Evolutionary conservation across 2,329 filamentous ascomycete genomes (phyloP), one percentile per base, ranked within the genome.

Genomic region (Coniochaeta prunicola): DNA sequence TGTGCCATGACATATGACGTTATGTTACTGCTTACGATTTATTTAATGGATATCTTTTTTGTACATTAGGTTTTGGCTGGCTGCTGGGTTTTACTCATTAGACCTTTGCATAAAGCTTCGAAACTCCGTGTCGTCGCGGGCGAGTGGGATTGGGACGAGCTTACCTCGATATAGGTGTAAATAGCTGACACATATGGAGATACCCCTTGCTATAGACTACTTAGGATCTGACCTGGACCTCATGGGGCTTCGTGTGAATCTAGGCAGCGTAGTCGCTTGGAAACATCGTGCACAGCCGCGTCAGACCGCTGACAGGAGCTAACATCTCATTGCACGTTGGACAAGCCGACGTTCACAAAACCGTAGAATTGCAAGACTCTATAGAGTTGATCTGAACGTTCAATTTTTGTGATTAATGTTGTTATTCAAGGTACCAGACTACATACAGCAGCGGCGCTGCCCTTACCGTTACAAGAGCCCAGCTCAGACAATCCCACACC

Each of bases 81-180:
- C 15, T 5, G 45, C 30, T 50, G 45, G 45, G 30, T 21, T 50
- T 26, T 50, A 15, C 13, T 50, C 21, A 17, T 30, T 30, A 30
- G 45, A 26, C 6, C n/a, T 30, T 50, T 38, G 40, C 40, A 45
- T 45, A 9, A 24, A 24, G 40, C 57, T 65, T 65, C 24, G 61
- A 64, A 50, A 59, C 59, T n/a, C 59, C 60, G 53, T 65, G 63
- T 34, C 60, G 42, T 15, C 58, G 59, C 56, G 63, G 60, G 40
- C 61, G 58, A 12, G 40, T 21, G 8, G 21, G 2, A 24, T 21
- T 10, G 19, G 40, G 40, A 19, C 40, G 12, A 24, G 40, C 19
- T 26, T 17, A 17, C 4, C 30, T 26, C 24, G 45, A 28, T 50
- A 50, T 28, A 15, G 21, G 24, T 50, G 45, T 50, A 28, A 15